Conservation (phyloP, 345 rosid species). For the Rhizophora apiculata region DNA sequence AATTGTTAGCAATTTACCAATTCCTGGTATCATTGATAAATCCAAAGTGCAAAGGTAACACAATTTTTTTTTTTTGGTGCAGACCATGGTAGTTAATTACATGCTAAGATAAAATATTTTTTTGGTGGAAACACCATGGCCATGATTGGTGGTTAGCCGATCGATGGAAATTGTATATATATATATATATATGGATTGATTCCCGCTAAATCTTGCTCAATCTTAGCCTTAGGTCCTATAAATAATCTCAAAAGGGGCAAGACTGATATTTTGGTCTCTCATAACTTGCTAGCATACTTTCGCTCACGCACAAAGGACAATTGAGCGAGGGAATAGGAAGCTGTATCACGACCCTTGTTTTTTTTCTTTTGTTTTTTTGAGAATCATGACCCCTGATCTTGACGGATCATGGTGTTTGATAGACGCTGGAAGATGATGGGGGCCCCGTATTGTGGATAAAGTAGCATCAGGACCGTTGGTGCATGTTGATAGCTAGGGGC, state of each 20-base stretch:
- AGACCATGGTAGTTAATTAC: constrained; percentile 3
- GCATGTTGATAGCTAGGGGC: constrained; percentile 57
- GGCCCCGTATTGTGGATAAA: constrained; percentile 62
- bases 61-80: constrained; percentile 2
- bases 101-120: constrained; percentile 5
- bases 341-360: too few species aligned
- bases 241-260: not conserved
- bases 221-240: too few species aligned
- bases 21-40: constrained; percentile 14
- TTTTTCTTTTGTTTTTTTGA: not conserved
- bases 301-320: not conserved
- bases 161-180: too few species aligned
- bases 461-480: constrained; percentile 35
- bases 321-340: not conserved
- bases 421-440: constrained; percentile 51
- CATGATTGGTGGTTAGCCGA: constrained; percentile 7
- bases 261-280: constrained; percentile 9
- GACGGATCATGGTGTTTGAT: constrained; percentile 8
- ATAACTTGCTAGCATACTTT: not conserved
- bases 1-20: constrained; percentile 24
- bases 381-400: constrained; percentile 15
- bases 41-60: constrained; percentile 16
- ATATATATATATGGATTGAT: too few species aligned
- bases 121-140: constrained; percentile 6
- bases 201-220: too few species aligned